phyloP scores from a whole-genome alignment of 140 eudicot genomes.

The Stevia rebaudiana region DNA sequence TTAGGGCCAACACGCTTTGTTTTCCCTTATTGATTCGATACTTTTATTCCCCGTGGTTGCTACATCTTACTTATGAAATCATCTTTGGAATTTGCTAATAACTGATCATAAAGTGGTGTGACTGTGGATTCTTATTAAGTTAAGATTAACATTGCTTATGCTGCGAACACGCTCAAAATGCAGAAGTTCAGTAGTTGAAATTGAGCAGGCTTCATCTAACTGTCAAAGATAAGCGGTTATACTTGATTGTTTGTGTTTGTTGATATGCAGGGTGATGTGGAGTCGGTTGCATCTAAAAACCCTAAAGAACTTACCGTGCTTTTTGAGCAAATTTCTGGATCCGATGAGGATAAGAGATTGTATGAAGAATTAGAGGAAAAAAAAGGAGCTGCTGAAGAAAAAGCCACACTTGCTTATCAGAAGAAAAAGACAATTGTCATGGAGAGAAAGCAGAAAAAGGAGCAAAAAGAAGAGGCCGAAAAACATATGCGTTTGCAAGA shows the following conservation, averaged over 20 bases:
- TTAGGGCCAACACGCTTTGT: neutral
- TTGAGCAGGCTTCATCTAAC: neutral
- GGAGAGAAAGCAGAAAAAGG: constrained; percentile 96
- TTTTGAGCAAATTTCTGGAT: constrained; percentile 96
- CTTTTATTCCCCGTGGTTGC: neutral
- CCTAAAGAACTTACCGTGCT: constrained; percentile 92
- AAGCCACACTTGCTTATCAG: constrained; percentile 79
- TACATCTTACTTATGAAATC: neutral
- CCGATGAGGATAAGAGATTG: constrained; percentile 78
- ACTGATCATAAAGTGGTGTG: neutral
- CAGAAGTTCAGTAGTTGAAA: neutral
- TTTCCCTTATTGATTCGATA: neutral
- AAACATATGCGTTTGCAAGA: constrained; percentile 93
- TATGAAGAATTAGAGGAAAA: constrained; percentile 86
- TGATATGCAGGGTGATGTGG: constrained; percentile 87
- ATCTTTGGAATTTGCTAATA: neutral
- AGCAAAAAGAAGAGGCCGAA: constrained; percentile 97
- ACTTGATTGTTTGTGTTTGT: constrained; percentile 14
- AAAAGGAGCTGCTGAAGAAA: constrained; percentile 88
- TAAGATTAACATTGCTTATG: neutral
- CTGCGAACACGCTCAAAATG: neutral
- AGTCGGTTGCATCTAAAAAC: constrained; percentile 94
- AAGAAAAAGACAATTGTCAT: constrained; percentile 71
- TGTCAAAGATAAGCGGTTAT: constrained; percentile 2
- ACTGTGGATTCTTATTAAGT: neutral